These are phyloP conservation scores for Posidonia australis DNA, from an alignment of 106 monocot genomes.

Conservation along the genomic window DNA sequence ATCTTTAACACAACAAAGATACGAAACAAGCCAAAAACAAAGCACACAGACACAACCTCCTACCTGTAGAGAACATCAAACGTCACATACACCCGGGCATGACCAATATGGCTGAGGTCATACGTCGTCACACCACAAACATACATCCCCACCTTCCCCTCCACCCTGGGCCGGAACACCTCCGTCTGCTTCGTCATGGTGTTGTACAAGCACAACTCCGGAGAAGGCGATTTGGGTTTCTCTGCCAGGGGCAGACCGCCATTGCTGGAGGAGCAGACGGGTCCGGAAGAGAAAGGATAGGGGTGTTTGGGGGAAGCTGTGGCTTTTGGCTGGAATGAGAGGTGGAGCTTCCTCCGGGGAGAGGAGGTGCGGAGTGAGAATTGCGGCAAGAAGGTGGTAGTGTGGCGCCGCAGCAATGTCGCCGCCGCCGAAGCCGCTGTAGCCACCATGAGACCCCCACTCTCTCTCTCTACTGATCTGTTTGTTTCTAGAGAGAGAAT, in stretches of 20 bases:
- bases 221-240: not conserved
- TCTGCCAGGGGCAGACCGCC: not conserved
- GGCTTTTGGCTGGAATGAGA: not conserved
- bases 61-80: constrained; percentile 84
- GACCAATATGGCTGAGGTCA: constrained; percentile 86
- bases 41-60: too few species aligned
- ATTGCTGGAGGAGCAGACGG: constrained; percentile 1
- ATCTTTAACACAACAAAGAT: constrained; percentile 4
- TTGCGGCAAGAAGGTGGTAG: too few species aligned
- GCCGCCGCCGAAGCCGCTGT: too few species aligned
- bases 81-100: constrained; percentile 79
- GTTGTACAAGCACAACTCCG: constrained; percentile 51
- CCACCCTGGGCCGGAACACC: constrained; percentile 42
- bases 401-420: too few species aligned
- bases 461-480: not conserved
- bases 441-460: not conserved
- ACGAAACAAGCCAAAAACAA: too few species aligned
- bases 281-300: not conserved
- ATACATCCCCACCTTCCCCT: constrained; percentile 81
- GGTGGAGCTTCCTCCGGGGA: not conserved
- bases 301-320: not conserved
- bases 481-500: not conserved
- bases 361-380: not conserved
- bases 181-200: constrained; percentile 65
- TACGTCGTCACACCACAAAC: constrained; percentile 88